Percentiles rank a stretch among this genome's conserved stretches.
Conservation (phyloP, 1,284 basidiomycete genomes). For the Coniophora puteana region DNA sequence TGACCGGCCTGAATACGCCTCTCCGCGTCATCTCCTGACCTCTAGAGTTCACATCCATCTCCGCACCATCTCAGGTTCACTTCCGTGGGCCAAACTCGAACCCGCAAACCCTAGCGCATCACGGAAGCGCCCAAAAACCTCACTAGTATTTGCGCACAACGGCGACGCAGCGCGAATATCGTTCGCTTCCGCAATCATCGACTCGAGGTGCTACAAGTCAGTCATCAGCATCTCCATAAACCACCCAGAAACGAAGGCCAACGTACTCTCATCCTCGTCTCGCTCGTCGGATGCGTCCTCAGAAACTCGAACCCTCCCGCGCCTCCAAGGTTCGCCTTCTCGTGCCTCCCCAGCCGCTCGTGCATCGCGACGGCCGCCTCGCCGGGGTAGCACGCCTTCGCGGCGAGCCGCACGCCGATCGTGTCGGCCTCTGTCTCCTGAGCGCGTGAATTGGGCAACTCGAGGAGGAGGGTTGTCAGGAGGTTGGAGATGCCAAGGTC, state of each 20-base stretch:
- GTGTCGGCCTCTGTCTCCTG: constrained; percentile 84
- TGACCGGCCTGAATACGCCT: no score
- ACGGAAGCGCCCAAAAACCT: no score
- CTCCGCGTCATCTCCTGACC: no score
- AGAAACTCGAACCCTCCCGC: constrained; percentile 46
- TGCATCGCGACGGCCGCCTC: constrained; percentile 72
- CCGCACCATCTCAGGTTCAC: no score
- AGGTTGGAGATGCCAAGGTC: constrained; percentile 45
- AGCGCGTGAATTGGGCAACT: constrained; percentile 81
- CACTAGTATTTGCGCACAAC: constrained; percentile 42
- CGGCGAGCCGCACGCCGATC: constrained; percentile 70
- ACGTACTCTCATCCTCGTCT: constrained; percentile 65
- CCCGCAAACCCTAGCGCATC: no score
- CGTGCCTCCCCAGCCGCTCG: constrained; percentile 52
- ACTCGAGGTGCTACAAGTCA: constrained; percentile 45
- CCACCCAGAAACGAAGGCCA: background rate
- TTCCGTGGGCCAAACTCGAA: no score
- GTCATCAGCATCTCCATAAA: background rate
- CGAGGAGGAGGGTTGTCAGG: constrained; percentile 55
- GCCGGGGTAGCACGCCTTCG: constrained; percentile 82
- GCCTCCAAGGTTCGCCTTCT: constrained; percentile 31
- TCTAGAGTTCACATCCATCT: no score
- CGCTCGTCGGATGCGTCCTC: constrained; percentile 74
- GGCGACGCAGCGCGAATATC: constrained; percentile 45
- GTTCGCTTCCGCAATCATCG: constrained; percentile 53